These are phyloP conservation scores for Trametes coccinea DNA, from an alignment of 768 basidiomycete genomes.

Conservation along the genomic window DNA sequence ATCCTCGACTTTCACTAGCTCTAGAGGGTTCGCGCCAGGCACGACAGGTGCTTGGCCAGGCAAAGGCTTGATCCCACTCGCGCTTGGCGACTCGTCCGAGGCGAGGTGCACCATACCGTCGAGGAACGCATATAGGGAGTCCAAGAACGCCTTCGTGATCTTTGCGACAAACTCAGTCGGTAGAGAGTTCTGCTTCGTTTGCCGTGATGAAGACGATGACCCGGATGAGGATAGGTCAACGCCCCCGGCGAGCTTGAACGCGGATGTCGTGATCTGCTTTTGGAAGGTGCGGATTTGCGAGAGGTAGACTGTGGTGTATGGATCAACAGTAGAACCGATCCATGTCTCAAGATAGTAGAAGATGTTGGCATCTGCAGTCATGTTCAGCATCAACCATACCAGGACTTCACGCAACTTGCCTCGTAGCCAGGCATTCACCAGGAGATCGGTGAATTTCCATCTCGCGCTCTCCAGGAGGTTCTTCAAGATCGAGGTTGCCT, in stretches of 20 bases:
- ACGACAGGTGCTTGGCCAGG: conserved; percentile 34
- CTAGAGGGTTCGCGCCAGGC: conserved; percentile 50
- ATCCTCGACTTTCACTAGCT: conserved; percentile 61
- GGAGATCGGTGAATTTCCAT: conserved; percentile 86
- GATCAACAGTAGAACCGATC: conserved; percentile 60
- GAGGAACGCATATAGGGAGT: conserved; percentile 80
- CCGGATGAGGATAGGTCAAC: conserved; percentile 48
- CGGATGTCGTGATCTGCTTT: conserved; percentile 68
- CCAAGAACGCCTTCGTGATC: conserved; percentile 83
- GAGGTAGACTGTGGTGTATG: conserved; percentile 73
- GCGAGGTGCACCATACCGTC: conserved; percentile 85
- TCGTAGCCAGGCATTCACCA: conserved; percentile 77
- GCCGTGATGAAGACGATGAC: conserved; percentile 47
- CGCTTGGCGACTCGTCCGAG: conserved; percentile 62
- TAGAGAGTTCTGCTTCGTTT: conserved; percentile 60
- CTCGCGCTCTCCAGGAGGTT: conserved; percentile 76
- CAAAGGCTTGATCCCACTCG: conserved; percentile 38
- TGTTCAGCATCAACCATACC: background rate
- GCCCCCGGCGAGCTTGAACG: conserved; percentile 81
- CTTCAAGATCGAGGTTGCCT: conserved; percentile 66
- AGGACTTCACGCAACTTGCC: conserved; percentile 47
- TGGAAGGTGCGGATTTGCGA: conserved; percentile 81
- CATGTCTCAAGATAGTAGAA: conserved; percentile 90
- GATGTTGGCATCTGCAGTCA: conserved; percentile 66
- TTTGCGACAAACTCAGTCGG: conserved; percentile 65